Evolutionary conservation across 2,329 filamentous ascomycete species (phyloP).

Genomic region (Scedosporium minutisporum): DNA sequence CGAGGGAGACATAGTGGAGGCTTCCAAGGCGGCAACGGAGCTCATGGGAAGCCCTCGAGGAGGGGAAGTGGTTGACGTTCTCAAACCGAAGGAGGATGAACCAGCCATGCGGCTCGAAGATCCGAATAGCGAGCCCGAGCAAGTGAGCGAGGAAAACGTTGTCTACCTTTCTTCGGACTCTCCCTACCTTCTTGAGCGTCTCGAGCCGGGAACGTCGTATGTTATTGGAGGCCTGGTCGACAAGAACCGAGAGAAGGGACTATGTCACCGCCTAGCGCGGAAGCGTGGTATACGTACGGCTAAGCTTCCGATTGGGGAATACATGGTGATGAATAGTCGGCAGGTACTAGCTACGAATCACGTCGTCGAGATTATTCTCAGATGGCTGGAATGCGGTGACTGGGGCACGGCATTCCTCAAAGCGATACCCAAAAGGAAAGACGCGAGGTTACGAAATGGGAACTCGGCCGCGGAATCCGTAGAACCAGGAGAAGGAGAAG

Average conservation of each 20-base stretch:
- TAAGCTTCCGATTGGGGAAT: slow-evolving; percentile 89
- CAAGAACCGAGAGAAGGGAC: slow-evolving; percentile 88
- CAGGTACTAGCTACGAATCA: slow-evolving; percentile 89
- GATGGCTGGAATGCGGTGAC: slow-evolving; percentile 81
- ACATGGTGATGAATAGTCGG: slow-evolving; percentile 80
- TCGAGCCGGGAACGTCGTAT: slow-evolving; percentile 84
- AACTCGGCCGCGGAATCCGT: slow-evolving; percentile 9
- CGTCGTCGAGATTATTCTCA: slow-evolving; percentile 91
- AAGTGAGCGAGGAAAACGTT: slow-evolving; percentile 34
- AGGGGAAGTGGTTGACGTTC: slow-evolving; percentile 49
- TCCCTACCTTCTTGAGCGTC: slow-evolving; percentile 68
- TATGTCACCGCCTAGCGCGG: slow-evolving; percentile 77
- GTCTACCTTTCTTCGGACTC: slow-evolving; percentile 91
- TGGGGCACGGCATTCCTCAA: slow-evolving; percentile 85
- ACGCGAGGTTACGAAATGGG: slow-evolving; percentile 50
- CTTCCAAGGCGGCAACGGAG: slow-evolving; percentile 54
- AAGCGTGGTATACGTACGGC: slow-evolving; percentile 74
- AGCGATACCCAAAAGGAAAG: slow-evolving; percentile 87
- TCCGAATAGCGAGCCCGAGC: slow-evolving; percentile 19
- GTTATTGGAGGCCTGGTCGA: slow-evolving; percentile 92
- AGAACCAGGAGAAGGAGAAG: slow-evolving; percentile 12
- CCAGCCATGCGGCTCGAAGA: slow-evolving; percentile 22
- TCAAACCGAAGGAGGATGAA: slow-evolving; percentile 31
- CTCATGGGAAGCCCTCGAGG: slow-evolving; percentile 52
- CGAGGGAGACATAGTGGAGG: slow-evolving; percentile 63